A percentile compares a stretch with the other conserved stretches of the same genome.
These are phyloP conservation scores for Glycine tomentella DNA, from an alignment of 306 rosid species.

Conservation along the genomic window DNA sequence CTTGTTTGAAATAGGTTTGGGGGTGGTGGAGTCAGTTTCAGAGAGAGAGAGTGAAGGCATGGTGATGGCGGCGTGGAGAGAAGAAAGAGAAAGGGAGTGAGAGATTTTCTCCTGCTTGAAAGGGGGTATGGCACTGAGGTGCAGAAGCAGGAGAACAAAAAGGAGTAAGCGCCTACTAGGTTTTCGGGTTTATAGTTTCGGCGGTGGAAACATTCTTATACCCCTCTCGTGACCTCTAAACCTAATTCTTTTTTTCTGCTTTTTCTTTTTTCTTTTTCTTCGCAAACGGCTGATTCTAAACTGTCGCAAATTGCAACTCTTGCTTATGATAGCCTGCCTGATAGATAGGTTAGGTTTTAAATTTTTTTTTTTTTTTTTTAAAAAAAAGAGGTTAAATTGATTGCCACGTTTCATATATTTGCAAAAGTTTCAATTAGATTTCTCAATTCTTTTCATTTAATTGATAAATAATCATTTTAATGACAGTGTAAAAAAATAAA, in stretches of 20 bases:
- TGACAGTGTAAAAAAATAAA: no score
- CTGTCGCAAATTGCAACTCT: no score
- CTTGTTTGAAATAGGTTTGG: slow-evolving; percentile 33
- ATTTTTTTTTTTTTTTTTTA: no score
- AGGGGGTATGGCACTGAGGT: slow-evolving; percentile 23
- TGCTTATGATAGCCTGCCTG: no score
- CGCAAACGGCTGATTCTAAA: not conserved
- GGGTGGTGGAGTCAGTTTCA: slow-evolving; percentile 33
- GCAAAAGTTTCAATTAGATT: no score
- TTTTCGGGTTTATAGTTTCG: slow-evolving; percentile 39
- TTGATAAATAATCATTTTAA: no score
- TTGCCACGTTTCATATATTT: no score
- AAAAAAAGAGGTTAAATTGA: no score
- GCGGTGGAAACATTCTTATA: slow-evolving; percentile 42
- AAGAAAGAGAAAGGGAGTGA: not conserved
- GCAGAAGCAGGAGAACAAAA: slow-evolving; percentile 46
- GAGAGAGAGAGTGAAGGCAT: slow-evolving; percentile 65
- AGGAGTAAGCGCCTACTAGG: slow-evolving; percentile 24
- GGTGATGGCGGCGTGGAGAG: slow-evolving; percentile 44
- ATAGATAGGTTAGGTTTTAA: no score
- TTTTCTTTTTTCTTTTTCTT: not conserved
- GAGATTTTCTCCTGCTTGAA: slow-evolving; percentile 48
- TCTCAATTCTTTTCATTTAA: no score
- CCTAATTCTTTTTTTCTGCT: not conserved
- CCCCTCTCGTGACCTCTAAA: not conserved